These are phyloP conservation scores for Funneliformis geosporum DNA, from an alignment of 192 early-diverging fungal genomes.

Conservation along the genomic window DNA sequence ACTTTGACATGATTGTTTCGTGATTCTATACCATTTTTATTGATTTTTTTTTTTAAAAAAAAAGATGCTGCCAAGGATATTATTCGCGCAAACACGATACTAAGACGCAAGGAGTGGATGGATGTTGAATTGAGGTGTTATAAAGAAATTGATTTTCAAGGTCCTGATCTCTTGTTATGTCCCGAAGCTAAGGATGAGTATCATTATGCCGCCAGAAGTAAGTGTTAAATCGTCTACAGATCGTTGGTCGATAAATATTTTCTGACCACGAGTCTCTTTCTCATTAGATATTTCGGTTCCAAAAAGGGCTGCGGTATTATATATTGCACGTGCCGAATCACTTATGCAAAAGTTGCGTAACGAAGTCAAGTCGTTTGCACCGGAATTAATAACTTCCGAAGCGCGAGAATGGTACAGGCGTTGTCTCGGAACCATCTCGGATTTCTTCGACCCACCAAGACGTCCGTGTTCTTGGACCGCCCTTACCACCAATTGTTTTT, in stretches of 20 bases:
- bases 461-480: constrained; percentile 22
- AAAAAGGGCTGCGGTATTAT: constrained; percentile 24
- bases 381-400: constrained; percentile 17
- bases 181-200: constrained; percentile 31
- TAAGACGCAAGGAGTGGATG: constrained; percentile 29
- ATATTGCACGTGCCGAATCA: constrained; percentile 25
- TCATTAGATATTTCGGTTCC: constrained; percentile 16
- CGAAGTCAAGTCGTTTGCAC: constrained; percentile 12
- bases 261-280: background rate
- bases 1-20: background rate
- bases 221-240: no score
- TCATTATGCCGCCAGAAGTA: constrained; percentile 28
- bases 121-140: constrained; percentile 10
- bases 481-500: constrained; percentile 16
- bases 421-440: constrained; percentile 24
- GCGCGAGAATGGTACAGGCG: constrained; percentile 21
- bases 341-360: constrained; percentile 22
- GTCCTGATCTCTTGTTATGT: constrained; percentile 25
- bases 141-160: constrained; percentile 12
- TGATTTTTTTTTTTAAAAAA: background rate
- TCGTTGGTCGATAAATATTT: background rate
- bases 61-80: constrained; percentile 31
- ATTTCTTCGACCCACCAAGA: constrained; percentile 28
- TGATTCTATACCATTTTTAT: background rate
- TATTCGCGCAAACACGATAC: constrained; percentile 24